A percentile compares a stretch with the other conserved stretches of the same genome.
Conservation (phyloP, 2,329 filamentous ascomycete species). For the Xylariaceae sp. region DNA sequence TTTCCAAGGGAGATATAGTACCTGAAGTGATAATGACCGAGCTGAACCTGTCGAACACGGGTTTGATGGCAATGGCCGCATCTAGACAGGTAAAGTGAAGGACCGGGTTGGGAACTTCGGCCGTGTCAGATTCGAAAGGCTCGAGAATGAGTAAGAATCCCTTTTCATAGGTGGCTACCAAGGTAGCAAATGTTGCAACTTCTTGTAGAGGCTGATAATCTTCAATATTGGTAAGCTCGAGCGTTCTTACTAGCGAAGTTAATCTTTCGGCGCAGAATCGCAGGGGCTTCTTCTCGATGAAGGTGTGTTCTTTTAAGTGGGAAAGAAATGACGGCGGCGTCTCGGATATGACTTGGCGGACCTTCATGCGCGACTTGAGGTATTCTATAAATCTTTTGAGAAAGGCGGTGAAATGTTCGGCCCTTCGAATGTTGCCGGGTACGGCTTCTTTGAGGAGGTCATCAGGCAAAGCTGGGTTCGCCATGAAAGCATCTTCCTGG, state of each 20-base stretch:
- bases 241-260: constrained; percentile 86
- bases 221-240: constrained; percentile 96
- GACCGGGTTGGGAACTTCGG: constrained; percentile 93
- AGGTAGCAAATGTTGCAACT: constrained; percentile 92
- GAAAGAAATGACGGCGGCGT: constrained; percentile 90
- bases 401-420: constrained; percentile 93
- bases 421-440: constrained; percentile 89
- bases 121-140: constrained; percentile 90
- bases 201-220: constrained; percentile 96
- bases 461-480: constrained; percentile 89
- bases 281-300: constrained; percentile 93
- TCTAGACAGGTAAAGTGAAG: constrained; percentile 95
- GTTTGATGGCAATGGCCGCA: constrained; percentile 95
- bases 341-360: constrained; percentile 93
- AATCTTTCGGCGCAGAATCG: constrained; percentile 91
- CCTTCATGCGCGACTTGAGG: constrained; percentile 96
- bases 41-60: constrained; percentile 94
- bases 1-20: constrained; percentile 92
- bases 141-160: constrained; percentile 96
- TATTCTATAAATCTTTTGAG: constrained; percentile 97
- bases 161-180: constrained; percentile 94
- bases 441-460: constrained; percentile 94
- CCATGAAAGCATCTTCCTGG: constrained; percentile 94
- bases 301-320: constrained; percentile 91
- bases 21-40: constrained; percentile 98